Percentiles rank a stretch among this genome's conserved stretches.
phyloP scores from a whole-genome alignment of 306 rosid species.

The Nissolia schottii region DNA sequence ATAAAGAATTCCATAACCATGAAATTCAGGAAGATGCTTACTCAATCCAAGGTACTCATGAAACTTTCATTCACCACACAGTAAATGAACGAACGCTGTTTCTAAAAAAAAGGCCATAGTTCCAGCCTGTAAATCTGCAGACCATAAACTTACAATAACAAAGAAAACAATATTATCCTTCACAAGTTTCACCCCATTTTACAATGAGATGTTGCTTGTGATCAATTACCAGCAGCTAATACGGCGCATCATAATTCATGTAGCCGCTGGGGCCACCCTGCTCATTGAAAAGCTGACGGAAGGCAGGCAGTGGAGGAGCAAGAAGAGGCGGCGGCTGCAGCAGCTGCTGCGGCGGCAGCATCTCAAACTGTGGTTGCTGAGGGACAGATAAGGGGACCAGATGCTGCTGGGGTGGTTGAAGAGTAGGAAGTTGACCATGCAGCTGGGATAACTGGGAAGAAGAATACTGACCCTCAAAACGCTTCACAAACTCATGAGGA shows the following conservation, averaged over 20 bases:
- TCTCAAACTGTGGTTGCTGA: conserved; percentile 18
- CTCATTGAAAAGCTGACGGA: conserved; percentile 27
- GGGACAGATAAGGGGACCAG: no score
- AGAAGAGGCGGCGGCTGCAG: not conserved
- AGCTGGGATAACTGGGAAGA: conserved; percentile 27
- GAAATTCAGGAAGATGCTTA: no score
- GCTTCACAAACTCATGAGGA: conserved; percentile 25
- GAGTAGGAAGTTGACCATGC: conserved; percentile 22
- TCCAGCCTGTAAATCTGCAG: not conserved
- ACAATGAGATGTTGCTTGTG: conserved; percentile 31
- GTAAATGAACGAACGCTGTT: no score
- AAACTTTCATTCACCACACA: no score
- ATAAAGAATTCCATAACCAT: no score
- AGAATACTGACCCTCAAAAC: conserved; percentile 32
- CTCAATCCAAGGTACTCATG: no score
- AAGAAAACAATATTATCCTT: not conserved
- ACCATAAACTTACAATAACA: not conserved
- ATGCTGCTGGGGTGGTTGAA: conserved; percentile 28
- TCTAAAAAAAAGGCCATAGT: not conserved
- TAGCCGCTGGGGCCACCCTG: conserved; percentile 29
- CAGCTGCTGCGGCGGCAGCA: not conserved
- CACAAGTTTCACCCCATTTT: not conserved
- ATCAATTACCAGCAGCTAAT: no score
- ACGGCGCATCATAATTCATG: no score
- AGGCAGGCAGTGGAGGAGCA: not conserved